A percentile compares a stretch with the other conserved stretches of the same genome.
Evolutionary conservation across 495 filamentous ascomycete species (phyloP).

Genomic region (Tuber indicum): DNA sequence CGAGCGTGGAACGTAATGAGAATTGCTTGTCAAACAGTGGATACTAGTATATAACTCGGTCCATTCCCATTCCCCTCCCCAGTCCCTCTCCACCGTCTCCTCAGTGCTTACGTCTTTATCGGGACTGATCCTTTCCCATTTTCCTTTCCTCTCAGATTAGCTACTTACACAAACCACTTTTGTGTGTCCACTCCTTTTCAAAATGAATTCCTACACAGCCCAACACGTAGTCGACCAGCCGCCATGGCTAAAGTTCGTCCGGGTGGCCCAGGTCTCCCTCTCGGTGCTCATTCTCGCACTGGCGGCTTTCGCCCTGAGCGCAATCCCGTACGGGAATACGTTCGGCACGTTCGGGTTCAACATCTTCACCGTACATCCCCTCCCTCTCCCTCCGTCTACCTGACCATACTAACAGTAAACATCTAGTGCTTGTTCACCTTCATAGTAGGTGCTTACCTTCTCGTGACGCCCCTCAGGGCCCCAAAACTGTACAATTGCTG

Average conservation of each 20-base stretch:
- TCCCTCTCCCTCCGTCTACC: neutral
- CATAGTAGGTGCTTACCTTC: conserved; percentile 14
- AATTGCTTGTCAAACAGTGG: neutral
- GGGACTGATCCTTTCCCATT: neutral
- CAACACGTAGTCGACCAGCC: conserved; percentile 22
- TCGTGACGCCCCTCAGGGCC: conserved; percentile 8
- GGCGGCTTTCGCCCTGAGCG: conserved; percentile 11
- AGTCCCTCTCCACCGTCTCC: neutral
- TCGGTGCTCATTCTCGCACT: conserved; percentile 8
- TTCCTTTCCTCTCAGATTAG: too few species aligned
- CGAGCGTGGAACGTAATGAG: neutral
- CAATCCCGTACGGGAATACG: conserved; percentile 2
- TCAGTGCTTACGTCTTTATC: neutral
- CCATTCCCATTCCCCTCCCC: neutral
- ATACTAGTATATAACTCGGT: neutral
- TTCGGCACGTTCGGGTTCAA: conserved; percentile 23
- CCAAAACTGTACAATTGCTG: conserved; percentile 21
- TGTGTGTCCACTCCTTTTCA: neutral
- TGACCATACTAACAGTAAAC: neutral
- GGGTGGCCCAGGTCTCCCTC: conserved; percentile 13
- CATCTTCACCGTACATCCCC: conserved; percentile 16
- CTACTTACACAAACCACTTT: neutral
- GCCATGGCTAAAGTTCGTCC: conserved; percentile 16
- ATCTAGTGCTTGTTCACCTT: conserved; percentile 12
- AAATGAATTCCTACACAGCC: conserved; percentile 8